Conservation (phyloP, 441 rosid genomes). For the Adansonia madagascariensis region DNA sequence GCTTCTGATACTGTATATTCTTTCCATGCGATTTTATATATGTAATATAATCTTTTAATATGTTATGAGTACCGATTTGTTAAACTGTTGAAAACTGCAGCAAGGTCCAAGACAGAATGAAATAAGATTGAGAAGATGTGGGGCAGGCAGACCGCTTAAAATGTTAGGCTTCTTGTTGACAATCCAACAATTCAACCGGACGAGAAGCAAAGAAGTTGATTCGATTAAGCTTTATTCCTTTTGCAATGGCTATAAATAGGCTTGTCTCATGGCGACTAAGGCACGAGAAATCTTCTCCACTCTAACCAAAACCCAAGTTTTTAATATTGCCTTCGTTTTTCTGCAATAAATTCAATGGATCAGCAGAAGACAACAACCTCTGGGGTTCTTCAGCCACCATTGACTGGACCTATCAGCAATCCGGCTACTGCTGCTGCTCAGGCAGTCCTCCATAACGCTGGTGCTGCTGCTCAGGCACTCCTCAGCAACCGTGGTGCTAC, state of each 20-base stretch:
- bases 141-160: conserved; percentile 6
- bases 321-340: conserved; percentile 4
- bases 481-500: background rate
- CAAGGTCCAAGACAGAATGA: background rate
- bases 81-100: background rate
- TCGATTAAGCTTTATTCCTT: conserved; percentile 34
- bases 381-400: background rate
- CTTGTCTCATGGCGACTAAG: conserved; percentile 1
- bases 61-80: background rate
- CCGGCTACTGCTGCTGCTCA: conserved; percentile 9
- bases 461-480: background rate
- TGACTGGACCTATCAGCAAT: background rate
- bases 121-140: conserved; percentile 11
- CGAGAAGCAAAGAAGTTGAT: conserved; percentile 52
- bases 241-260: conserved; percentile 35
- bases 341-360: conserved; percentile 11
- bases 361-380: conserved; percentile 2
- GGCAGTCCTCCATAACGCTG: background rate
- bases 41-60: no score
- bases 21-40: background rate
- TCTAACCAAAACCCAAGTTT: background rate
- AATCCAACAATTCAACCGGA: conserved; percentile 31
- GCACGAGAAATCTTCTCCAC: conserved; percentile 23
- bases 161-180: conserved; percentile 33
- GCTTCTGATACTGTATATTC: conserved; percentile 22